Base-by-base conservation (phyloP, 2,329 filamentous ascomycete genomes). In the Fusarium neocosmosporiellum region DNA sequence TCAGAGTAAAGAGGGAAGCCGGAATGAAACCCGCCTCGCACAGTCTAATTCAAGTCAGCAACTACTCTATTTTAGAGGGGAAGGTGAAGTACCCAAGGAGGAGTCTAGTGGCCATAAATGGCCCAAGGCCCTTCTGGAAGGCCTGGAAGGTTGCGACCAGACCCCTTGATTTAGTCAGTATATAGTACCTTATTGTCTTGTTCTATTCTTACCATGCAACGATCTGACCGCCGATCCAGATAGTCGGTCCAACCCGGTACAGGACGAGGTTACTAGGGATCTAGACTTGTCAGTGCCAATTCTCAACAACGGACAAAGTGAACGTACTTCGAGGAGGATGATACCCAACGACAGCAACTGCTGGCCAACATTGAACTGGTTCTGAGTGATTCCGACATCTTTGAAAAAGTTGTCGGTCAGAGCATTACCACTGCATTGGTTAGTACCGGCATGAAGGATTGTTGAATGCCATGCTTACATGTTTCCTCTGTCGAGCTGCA, bases 211-310 rank as follows among this genome's bases (percentile, higher is more conserved):
- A 81, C 77, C 77, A 87, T 36, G 83, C 83, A 33, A 71, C 37
- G n/a, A 71, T 69, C 27, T 71, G 68, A 18, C 50, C 39, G 1
- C 68, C 59, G 7, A 87, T 80, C 85, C 85, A 87, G n/a, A 81
- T 77, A 6, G 80, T 81, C 3, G 85, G 84, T 5, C 85, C 85
- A 31, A 87, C 76, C 5, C 81, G 79, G 63, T 86, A 84, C 16
- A 86, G 73, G n/a, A 86, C 79, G 11, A 87, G 81, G 71, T 87
- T 87, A 24, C 84, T 85, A 0, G 85, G 85, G 22, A 86, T 85
- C 73, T 77, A 14, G 18, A 13, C 16, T 33, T n/a, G 31, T 54
- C 16, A 46, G 18, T 22, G 16, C 5, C 8, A 5, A 14, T 57
- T 13, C 10, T 24, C 14, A 18, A 14, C 14, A 8, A n/a, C 20